Evolutionary conservation across 306 rosid genomes (phyloP), one percentile per base, ranked within the genome.

Genomic region (Mucuna pruriens): DNA sequence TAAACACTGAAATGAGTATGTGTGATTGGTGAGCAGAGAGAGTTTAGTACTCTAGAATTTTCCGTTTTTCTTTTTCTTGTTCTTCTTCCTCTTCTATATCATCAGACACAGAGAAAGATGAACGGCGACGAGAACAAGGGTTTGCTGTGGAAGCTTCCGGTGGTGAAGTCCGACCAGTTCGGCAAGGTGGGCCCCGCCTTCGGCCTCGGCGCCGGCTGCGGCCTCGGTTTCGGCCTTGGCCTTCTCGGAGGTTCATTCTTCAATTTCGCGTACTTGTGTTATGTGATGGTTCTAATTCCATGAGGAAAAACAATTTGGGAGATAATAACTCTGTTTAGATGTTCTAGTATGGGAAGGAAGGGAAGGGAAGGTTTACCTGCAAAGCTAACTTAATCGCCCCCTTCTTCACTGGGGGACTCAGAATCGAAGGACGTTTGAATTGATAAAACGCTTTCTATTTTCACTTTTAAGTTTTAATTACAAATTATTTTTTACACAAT

Each of bases 121-220:
- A 67, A 62, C 79, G 26, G 78, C 71, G 75, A 57, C 15, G 90
- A 79, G 0, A 84, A 84, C n/a, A 90, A 72, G 80, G 97, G 97
- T 44, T 75, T 86, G 80, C 38, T 90, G 48, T 92, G 97, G 98
- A 94, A 87, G 90, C 97, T 94, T 72, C 97, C 97, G 16, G 88
- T 74, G 52, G 7, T 91, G 25, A 81, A 49, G 45, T 76, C 90
- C 29, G 75, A 45, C 39, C 79, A 85, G 5, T 63, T 93, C 17
- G 97, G 97, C 8, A 95, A 93, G 83, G 16, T 95, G 60, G 97
- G 97, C 1, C 99, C 99, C 69, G 94, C 89, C 71, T 95, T 95
- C 46, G 97, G 97, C 20, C 0, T 95, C 69, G 97, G 95, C 77
- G 91, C 86, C 11, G 97, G 99, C 39, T 93, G 97, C 52, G 99